Conservation (phyloP, 805 yeast genomes). For the Schwanniomyces pseudopolymorphus region DNA sequence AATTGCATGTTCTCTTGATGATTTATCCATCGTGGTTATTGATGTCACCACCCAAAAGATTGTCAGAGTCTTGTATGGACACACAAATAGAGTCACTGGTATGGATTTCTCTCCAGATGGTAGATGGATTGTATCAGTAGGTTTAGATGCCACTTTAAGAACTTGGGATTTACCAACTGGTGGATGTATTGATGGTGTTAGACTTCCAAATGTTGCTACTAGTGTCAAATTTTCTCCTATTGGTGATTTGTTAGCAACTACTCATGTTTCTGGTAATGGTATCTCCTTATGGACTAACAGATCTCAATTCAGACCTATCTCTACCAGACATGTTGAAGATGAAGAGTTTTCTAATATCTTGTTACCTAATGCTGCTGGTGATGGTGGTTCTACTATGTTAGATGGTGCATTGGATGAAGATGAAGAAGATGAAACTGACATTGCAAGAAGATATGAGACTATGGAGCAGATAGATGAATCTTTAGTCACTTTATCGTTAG, state of each 20-base stretch:
- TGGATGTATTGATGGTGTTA: slow-evolving; percentile 90
- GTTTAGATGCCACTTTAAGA: slow-evolving; percentile 83
- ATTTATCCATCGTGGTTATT: slow-evolving; percentile 76
- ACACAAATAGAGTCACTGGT: slow-evolving; percentile 80
- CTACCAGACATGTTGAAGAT: slow-evolving; percentile 74
- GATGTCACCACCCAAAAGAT: slow-evolving; percentile 80
- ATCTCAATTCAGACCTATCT: slow-evolving; percentile 76
- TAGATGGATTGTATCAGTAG: slow-evolving; percentile 85
- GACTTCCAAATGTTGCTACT: slow-evolving; percentile 77
- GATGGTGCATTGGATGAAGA: slow-evolving; percentile 73
- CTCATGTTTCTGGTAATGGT: slow-evolving; percentile 89
- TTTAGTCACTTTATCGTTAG: slow-evolving; percentile 70
- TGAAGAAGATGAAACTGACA: slow-evolving; percentile 20
- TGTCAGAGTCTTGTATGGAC: slow-evolving; percentile 88
- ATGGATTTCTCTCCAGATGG: slow-evolving; percentile 94
- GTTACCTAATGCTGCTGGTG: slow-evolving; percentile 78
- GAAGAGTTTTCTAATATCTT: slow-evolving; percentile 63
- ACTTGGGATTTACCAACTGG: slow-evolving; percentile 99
- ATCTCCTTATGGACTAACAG: slow-evolving; percentile 89
- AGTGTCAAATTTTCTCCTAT: slow-evolving; percentile 76
- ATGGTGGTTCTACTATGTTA: slow-evolving; percentile 65
- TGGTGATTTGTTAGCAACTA: slow-evolving; percentile 88
- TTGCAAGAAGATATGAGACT: slow-evolving; percentile 46
- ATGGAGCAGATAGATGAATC: slow-evolving; percentile 60
- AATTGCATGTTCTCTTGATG: slow-evolving; percentile 83